A percentile compares a stretch with the other conserved stretches of the same genome.
These are phyloP conservation scores for Crithidia brevicula DNA, from an alignment of 208 protist genomes.

Conservation along the genomic window DNA sequence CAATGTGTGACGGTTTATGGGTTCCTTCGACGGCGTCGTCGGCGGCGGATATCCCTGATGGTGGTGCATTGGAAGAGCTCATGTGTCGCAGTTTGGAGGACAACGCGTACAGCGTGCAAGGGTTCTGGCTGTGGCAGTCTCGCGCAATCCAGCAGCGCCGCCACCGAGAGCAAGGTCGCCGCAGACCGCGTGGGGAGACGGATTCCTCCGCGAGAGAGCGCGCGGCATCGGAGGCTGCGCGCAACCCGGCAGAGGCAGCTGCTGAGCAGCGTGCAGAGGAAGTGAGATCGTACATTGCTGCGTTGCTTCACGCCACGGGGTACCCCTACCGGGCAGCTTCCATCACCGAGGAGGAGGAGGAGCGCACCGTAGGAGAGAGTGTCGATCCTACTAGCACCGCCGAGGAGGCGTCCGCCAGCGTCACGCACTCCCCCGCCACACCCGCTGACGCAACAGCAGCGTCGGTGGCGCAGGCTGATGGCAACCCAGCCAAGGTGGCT, in stretches of 20 bases:
- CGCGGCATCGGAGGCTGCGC: background rate
- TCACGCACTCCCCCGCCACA: background rate
- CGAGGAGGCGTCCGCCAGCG: background rate
- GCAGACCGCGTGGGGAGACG: conserved; percentile 17
- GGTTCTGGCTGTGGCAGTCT: conserved; percentile 42
- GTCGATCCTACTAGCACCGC: background rate
- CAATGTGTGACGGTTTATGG: conserved; percentile 24
- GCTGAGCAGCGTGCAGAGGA: conserved; percentile 25
- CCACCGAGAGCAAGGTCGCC: conserved; percentile 27
- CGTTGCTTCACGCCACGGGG: conserved; percentile 33
- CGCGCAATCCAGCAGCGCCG: conserved; percentile 28
- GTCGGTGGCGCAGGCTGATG: background rate
- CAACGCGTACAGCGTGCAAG: conserved; percentile 38
- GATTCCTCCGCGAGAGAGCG: background rate
- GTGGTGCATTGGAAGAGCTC: conserved; percentile 29
- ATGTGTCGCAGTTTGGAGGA: conserved; percentile 34
- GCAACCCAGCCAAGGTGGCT: conserved; percentile 5
- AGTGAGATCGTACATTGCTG: conserved; percentile 26
- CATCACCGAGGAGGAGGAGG: background rate
- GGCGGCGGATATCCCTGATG: conserved; percentile 10
- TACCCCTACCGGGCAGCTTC: conserved; percentile 18
- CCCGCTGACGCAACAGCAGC: background rate
- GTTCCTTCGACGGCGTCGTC: conserved; percentile 3
- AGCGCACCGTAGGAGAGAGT: background rate
- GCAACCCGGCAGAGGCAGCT: conserved; percentile 5